Evolutionary conservation across 441 rosid species (phyloP).

Genomic region (Corymbia citriodora): DNA sequence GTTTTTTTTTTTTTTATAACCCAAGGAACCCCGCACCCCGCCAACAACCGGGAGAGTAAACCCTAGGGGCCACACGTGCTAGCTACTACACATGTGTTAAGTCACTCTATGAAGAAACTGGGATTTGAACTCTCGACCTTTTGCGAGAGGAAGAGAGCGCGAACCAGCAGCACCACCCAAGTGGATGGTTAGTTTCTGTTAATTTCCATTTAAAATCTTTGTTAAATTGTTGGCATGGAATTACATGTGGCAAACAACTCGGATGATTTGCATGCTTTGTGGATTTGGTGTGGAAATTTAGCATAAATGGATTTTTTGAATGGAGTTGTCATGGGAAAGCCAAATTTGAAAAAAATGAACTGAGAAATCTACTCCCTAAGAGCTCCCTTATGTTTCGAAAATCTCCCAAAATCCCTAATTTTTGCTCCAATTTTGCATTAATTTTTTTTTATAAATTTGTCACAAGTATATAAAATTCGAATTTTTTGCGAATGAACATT

Average conservation of each 20-base stretch:
- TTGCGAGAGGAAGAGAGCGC: no score
- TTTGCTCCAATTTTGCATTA: neutral
- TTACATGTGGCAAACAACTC: neutral
- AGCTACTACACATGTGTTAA: no score
- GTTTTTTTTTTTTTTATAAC: no score
- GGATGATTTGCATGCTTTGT: neutral
- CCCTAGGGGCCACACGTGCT: no score
- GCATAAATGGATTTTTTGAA: neutral
- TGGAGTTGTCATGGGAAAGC: neutral
- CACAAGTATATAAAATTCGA: fast-evolving
- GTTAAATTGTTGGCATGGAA: neutral
- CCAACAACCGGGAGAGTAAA: no score
- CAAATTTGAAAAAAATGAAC: neutral
- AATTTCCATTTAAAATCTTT: neutral
- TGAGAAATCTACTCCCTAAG: neutral
- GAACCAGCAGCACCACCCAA: no score
- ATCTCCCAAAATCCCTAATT: fast-evolving
- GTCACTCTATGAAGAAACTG: no score
- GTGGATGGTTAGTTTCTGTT: neutral
- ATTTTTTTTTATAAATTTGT: neutral
- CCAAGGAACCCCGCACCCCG: no score
- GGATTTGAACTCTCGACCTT: no score
- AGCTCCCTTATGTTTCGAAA: neutral
- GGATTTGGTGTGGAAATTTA: neutral
- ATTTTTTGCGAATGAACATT: neutral